Base-by-base conservation (phyloP, 306 rosid genomes). In the Phaseolus lunatus region DNA sequence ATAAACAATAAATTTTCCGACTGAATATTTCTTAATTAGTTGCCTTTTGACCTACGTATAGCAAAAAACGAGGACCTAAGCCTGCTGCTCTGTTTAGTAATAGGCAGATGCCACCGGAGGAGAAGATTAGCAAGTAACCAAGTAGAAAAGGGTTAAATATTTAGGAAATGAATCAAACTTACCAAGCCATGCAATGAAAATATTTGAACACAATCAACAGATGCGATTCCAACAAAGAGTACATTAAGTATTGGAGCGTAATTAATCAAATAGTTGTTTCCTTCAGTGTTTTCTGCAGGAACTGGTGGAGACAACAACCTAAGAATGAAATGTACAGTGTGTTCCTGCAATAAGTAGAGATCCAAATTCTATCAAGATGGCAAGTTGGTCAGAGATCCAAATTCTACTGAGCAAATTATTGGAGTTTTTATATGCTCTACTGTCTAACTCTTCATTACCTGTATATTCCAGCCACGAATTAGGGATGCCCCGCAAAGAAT, bases 181-280 rank as follows among this genome's bases (percentile, higher is more conserved):
- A 96, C 99, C 96, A 96, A 81, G 84, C 99, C 99, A 87, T 88
- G 99, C 56, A 96, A 87, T 2, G 97, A 92, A 78, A 96, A 92
- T 77, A 88, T 91, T 86, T 92, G 98, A 79, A 92, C 86, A 68
- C 99, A 92, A 75, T 96, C 99, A 82, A 96, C 89, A 31, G 97
- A 83, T 44, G 97, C 86, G 77, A 96, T 91, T 79, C 98, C 99
- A 84, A 92, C 90, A 72, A 89, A 85, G 69, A 92, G 91, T 67
- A 84, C 89, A 47, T 89, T 91, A 67, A 92, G 89, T 86, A 92
- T 87, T 39, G 92, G 93, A 75, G 99, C 99, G 64, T 89, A 89
- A 61, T 79, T 72, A 49, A 92, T 92, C 86, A 96, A 86, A 86
- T 96, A 90, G 83, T 80, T 85, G 76, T 87, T 92, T 78, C 78